A percentile compares a stretch with the other conserved stretches of the same genome.
Evolutionary conservation across 2,329 filamentous ascomycete species (phyloP).

Genomic region (Botryosphaeria dothidea): DNA sequence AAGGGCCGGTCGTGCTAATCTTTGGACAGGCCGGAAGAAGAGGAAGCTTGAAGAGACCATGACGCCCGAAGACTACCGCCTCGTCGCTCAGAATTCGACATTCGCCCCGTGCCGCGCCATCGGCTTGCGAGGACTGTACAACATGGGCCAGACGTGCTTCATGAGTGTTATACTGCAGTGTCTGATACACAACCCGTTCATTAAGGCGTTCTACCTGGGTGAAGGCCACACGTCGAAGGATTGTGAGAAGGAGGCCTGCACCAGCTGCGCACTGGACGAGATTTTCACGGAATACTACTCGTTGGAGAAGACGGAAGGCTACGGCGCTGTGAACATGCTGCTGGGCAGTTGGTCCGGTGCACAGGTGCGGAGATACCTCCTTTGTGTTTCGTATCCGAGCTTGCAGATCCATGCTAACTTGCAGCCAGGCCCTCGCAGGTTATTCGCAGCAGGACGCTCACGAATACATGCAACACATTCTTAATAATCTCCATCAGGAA

Average conservation of each 20-base stretch:
- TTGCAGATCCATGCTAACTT: neutral
- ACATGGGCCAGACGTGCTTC: constrained; percentile 98
- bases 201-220: constrained; percentile 88
- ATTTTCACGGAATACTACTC: constrained; percentile 65
- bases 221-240: constrained; percentile 82
- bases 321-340: constrained; percentile 85
- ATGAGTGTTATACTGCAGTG: constrained; percentile 95
- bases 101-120: constrained; percentile 81
- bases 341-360: constrained; percentile 88
- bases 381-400: neutral
- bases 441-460: constrained; percentile 97
- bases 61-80: constrained; percentile 67
- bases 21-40: constrained; percentile 56
- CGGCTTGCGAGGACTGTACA: constrained; percentile 89
- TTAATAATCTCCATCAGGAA: constrained; percentile 81
- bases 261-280: constrained; percentile 62
- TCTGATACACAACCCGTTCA: constrained; percentile 87
- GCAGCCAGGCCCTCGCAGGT: constrained; percentile 59
- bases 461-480: constrained; percentile 94
- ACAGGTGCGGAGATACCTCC: constrained; percentile 51
- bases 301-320: constrained; percentile 82
- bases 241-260: constrained; percentile 62
- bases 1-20: neutral
- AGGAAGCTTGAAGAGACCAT: constrained; percentile 72
- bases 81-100: constrained; percentile 76